These are phyloP conservation scores for Syncephalastrum racemosum DNA, from an alignment of 371 early-diverging fungal genomes.

Conservation along the genomic window DNA sequence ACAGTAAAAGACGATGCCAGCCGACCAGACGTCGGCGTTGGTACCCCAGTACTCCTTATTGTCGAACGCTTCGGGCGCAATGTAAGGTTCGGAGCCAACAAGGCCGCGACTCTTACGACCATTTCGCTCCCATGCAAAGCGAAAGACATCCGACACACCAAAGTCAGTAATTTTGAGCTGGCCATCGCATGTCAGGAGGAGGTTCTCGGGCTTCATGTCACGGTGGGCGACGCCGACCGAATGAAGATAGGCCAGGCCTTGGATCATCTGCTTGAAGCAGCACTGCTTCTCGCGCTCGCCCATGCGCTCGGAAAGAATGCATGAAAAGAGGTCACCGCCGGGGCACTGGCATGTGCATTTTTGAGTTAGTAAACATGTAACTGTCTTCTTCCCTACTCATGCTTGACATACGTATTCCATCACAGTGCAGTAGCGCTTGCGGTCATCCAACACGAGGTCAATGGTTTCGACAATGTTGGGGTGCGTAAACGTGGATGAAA, in stretches of 20 bases:
- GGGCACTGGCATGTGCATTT: conserved; percentile 53
- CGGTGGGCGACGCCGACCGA: conserved; percentile 94
- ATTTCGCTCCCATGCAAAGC: conserved; percentile 75
- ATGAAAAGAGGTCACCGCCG: conserved; percentile 83
- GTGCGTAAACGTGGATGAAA: conserved; percentile 80
- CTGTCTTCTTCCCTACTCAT: background rate
- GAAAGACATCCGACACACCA: conserved; percentile 93
- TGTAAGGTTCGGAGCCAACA: conserved; percentile 90
- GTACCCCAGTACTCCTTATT: conserved; percentile 78
- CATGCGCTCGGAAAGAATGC: conserved; percentile 75
- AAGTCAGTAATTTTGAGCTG: conserved; percentile 97
- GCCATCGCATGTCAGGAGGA: conserved; percentile 79
- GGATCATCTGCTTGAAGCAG: conserved; percentile 90
- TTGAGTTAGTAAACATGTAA: conserved; percentile 38
- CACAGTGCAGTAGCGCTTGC: conserved; percentile 91
- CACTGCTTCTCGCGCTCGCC: conserved; percentile 76
- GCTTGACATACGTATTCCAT: conserved; percentile 77
- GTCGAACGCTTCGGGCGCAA: conserved; percentile 83
- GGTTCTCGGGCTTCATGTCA: conserved; percentile 89
- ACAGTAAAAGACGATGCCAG: conserved; percentile 82
- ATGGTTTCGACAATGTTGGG: conserved; percentile 86
- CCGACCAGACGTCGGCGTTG: conserved; percentile 81
- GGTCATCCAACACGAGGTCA: conserved; percentile 90
- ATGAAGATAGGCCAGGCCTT: conserved; percentile 89
- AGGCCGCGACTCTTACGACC: conserved; percentile 75